Percentiles rank a stretch among this genome's conserved stretches.
phyloP scores from a whole-genome alignment of 345 rosid species.

The Aegle marmelos region DNA sequence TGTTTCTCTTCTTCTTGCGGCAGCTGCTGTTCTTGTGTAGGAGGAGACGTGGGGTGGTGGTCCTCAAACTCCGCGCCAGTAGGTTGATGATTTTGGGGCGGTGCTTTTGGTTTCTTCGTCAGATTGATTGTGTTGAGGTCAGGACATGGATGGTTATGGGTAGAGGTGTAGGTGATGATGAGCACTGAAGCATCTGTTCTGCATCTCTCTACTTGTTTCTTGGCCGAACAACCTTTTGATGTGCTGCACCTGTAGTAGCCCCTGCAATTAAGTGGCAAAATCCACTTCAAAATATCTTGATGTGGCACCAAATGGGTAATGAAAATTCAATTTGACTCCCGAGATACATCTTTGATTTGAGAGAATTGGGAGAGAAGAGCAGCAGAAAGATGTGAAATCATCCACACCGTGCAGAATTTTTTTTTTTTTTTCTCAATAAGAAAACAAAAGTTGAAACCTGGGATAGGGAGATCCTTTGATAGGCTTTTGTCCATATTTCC shows the following conservation, averaged over 20 bases:
- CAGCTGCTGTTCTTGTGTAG: slow-evolving; percentile 14
- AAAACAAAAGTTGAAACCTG: slow-evolving; percentile 28
- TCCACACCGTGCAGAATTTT: neutral
- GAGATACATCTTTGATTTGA: neutral
- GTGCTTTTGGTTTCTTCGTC: slow-evolving; percentile 15
- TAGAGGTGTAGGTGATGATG: slow-evolving; percentile 61
- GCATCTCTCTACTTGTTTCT: slow-evolving; percentile 71
- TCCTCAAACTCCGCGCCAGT: slow-evolving; percentile 3
- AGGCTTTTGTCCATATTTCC: slow-evolving; percentile 74
- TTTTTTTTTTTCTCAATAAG: neutral
- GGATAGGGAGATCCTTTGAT: slow-evolving; percentile 75
- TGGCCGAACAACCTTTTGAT: slow-evolving; percentile 70
- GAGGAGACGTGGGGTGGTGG: slow-evolving; percentile 8
- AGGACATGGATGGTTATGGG: slow-evolving; percentile 62
- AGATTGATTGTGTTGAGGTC: slow-evolving; percentile 17
- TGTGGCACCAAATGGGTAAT: neutral
- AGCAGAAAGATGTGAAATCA: neutral
- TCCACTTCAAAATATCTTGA: neutral
- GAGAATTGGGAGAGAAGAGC: neutral
- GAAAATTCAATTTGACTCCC: neutral
- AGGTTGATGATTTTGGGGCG: slow-evolving; percentile 7
- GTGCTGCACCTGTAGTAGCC: slow-evolving; percentile 80
- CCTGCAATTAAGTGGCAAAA: slow-evolving; percentile 24
- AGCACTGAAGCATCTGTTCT: slow-evolving; percentile 63
- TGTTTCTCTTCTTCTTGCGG: slow-evolving; percentile 14